Conservation (phyloP, 164 flowering plant species). For the Taxillus chinensis region DNA sequence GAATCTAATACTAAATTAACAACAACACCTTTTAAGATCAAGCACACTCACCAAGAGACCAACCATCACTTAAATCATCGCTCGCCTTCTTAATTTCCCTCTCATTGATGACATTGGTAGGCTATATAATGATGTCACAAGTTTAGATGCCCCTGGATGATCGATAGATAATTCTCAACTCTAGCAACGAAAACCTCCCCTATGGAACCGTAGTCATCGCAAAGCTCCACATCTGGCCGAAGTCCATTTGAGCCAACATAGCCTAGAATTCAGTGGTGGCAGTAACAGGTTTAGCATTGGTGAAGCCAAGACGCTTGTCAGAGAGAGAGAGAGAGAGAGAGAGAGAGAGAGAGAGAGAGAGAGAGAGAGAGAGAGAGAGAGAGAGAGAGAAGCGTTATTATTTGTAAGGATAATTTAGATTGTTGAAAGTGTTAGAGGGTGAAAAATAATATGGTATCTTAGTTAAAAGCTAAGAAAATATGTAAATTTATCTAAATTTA, state of each 20-base stretch:
- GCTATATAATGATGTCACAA: slow-evolving; percentile 64
- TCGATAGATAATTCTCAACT: slow-evolving; percentile 57
- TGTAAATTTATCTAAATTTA: too few species aligned
- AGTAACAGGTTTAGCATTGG: slow-evolving; percentile 27
- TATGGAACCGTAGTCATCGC: slow-evolving; percentile 36
- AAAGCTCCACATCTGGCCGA: slow-evolving; percentile 82
- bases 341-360: too few species aligned
- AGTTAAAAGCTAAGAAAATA: too few species aligned
- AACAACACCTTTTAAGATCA: slow-evolving; percentile 11
- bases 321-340: slow-evolving; percentile 56
- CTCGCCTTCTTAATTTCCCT: slow-evolving; percentile 49
- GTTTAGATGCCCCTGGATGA: slow-evolving; percentile 58
- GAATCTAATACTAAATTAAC: slow-evolving; percentile 16
- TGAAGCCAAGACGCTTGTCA: slow-evolving; percentile 65
- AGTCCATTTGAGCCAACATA: slow-evolving; percentile 63
- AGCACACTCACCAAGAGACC: slow-evolving; percentile 10
- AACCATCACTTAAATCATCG: slow-evolving; percentile 24
- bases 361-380: too few species aligned
- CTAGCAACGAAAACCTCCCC: slow-evolving; percentile 74
- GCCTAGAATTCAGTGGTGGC: slow-evolving; percentile 62
- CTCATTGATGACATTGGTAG: slow-evolving; percentile 30
- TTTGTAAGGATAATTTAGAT: too few species aligned
- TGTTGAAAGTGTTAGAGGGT: too few species aligned
- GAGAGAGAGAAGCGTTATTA: too few species aligned
- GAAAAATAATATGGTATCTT: too few species aligned